A percentile compares a stretch with the other conserved stretches of the same genome.
phyloP scores from a whole-genome alignment of 2,329 filamentous ascomycete species.

The Verticillium longisporum region DNA sequence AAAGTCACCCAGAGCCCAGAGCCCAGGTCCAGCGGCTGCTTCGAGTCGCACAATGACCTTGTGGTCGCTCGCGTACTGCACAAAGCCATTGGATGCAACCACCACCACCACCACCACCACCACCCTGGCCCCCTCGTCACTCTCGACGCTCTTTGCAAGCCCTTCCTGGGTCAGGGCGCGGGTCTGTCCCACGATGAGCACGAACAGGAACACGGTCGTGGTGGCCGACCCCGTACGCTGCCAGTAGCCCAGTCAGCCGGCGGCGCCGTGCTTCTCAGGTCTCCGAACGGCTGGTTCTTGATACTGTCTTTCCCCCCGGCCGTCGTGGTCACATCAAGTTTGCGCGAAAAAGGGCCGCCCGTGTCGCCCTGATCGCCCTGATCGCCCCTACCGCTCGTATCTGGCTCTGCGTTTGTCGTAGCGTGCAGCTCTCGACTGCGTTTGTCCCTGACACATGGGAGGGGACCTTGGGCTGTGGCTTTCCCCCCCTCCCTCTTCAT shows the following conservation, averaged over 20 bases:
- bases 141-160: constrained; percentile 2
- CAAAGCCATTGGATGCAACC: constrained; percentile 7
- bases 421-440: not conserved
- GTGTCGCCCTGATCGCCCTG: not conserved
- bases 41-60: constrained; percentile 5
- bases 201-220: not conserved
- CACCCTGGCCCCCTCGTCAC: constrained; percentile 1
- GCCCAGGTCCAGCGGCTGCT: not conserved
- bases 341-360: constrained; percentile 10
- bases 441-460: no score
- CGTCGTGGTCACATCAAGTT: constrained; percentile 3
- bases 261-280: not conserved
- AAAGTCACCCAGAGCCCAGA: not conserved
- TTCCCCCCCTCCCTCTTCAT: no score
- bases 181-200: constrained; percentile 2
- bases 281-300: constrained; percentile 1
- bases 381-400: not conserved
- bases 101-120: not conserved
- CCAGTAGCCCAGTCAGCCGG: not conserved
- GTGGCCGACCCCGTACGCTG: not conserved
- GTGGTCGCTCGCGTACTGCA: constrained; percentile 10
- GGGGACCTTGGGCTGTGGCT: no score
- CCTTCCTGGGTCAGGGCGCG: not conserved
- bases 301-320: constrained; percentile 1
- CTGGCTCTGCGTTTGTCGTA: not conserved